A percentile compares a stretch with the other conserved stretches of the same genome.
phyloP scores from a whole-genome alignment of 139 green algal genomes.

The Gonium pectorale region DNA sequence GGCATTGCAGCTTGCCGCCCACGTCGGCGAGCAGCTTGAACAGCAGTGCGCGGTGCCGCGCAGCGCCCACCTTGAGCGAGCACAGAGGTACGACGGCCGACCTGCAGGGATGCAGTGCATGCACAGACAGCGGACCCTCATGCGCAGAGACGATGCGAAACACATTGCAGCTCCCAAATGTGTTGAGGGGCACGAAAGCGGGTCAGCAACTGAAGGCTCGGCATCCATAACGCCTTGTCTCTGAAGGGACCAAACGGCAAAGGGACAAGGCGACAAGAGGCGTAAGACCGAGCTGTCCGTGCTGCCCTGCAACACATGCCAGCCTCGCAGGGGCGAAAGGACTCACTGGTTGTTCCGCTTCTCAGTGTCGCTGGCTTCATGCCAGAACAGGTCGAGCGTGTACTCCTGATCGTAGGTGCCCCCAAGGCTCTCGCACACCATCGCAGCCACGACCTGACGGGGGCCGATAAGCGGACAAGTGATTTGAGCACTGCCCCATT shows the following conservation, averaged over 20 bases:
- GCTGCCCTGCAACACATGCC: no score
- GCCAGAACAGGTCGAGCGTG: conserved; percentile 49
- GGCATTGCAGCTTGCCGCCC: conserved; percentile 66
- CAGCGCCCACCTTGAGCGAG: conserved; percentile 65
- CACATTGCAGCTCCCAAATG: no score
- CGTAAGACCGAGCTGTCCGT: no score
- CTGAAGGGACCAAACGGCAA: no score
- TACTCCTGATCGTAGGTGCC: conserved; percentile 47
- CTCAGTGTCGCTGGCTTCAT: conserved; percentile 16
- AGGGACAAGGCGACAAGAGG: no score
- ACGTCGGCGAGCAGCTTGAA: conserved; percentile 90
- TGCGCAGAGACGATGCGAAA: no score
- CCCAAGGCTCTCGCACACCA: conserved; percentile 52
- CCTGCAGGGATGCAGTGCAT: no score
- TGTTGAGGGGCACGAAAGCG: no score
- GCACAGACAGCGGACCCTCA: no score
- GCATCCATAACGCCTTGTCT: no score
- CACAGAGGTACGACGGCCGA: conserved; percentile 73
- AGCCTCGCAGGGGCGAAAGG: no score
- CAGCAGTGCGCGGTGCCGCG: conserved; percentile 84
- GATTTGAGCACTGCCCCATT: not conserved
- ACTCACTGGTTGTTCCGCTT: conserved; percentile 49
- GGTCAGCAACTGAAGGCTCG: no score
- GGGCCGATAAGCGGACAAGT: not conserved
- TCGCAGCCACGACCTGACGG: conserved; percentile 44